Percentiles rank a stretch among this genome's conserved stretches.
Evolutionary conservation across 768 basidiomycete species (phyloP).

Genomic region (Lactarius evosmus): DNA sequence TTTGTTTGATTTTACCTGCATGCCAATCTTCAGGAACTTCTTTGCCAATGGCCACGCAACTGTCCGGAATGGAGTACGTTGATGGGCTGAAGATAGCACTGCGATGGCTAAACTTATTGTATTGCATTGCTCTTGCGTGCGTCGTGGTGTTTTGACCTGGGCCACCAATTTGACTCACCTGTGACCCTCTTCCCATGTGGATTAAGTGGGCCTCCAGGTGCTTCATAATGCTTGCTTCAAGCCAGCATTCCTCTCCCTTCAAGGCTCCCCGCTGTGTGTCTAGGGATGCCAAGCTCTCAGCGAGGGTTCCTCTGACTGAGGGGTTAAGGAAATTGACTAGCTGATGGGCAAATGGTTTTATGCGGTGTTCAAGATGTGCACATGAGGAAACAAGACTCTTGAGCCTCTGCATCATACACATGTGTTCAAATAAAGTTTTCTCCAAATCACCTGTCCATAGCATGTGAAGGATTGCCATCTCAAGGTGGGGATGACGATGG

Average conservation of each 20-base stretch:
- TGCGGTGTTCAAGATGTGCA: not conserved
- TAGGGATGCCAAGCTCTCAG: not conserved
- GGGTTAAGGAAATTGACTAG: not conserved
- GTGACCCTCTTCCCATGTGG: not conserved
- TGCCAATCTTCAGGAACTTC: slow-evolving; percentile 3
- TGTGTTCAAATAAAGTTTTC: slow-evolving; percentile 31
- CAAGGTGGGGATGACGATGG: not conserved
- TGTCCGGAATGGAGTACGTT: not conserved
- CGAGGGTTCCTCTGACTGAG: not conserved
- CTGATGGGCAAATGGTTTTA: not conserved
- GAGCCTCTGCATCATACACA: slow-evolving; percentile 32
- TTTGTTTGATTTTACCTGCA: slow-evolving; percentile 8
- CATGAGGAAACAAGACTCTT: not conserved
- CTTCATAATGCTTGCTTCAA: not conserved
- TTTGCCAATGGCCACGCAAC: slow-evolving; percentile 3
- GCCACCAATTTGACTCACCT: not conserved
- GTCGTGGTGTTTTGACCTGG: not conserved
- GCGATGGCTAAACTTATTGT: not conserved
- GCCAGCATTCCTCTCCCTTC: not conserved
- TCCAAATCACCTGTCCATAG: slow-evolving; percentile 33
- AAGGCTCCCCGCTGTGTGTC: not conserved
- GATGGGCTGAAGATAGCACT: not conserved
- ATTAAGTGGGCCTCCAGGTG: not conserved
- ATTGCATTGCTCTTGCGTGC: not conserved
- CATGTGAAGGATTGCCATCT: not conserved